These are phyloP conservation scores for Monosporozyma aquatica DNA, from an alignment of 805 yeast species.

Conservation along the genomic window DNA sequence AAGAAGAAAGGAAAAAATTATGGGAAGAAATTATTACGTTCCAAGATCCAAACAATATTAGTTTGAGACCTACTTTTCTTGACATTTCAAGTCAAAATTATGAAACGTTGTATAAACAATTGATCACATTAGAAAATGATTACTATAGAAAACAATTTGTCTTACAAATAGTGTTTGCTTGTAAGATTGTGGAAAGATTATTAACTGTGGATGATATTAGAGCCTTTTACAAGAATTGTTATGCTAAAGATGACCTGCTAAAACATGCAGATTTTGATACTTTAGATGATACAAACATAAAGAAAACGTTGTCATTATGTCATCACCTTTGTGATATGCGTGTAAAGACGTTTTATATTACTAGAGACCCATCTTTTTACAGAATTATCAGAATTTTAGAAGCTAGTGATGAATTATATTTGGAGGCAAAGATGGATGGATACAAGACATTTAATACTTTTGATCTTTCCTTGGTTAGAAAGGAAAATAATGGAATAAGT, in stretches of 20 bases:
- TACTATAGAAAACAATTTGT: slow-evolving; percentile 24
- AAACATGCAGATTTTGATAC: slow-evolving; percentile 7
- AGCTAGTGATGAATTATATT: slow-evolving; percentile 11
- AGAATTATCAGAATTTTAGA: slow-evolving; percentile 10
- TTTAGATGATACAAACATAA: slow-evolving; percentile 11
- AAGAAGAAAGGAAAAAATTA: slow-evolving; percentile 8
- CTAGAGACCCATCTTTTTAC: slow-evolving; percentile 19
- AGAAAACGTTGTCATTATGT: slow-evolving; percentile 12
- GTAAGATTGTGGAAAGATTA: slow-evolving; percentile 12
- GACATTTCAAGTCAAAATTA: slow-evolving; percentile 19
- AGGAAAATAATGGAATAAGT: neutral
- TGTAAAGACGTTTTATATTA: slow-evolving; percentile 16
- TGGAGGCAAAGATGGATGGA: slow-evolving; percentile 18
- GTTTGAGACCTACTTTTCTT: slow-evolving; percentile 15
- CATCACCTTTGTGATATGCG: slow-evolving; percentile 13
- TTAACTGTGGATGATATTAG: slow-evolving; percentile 14
- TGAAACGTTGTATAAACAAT: slow-evolving; percentile 16
- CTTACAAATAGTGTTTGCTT: slow-evolving; percentile 18
- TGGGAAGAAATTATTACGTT: slow-evolving; percentile 11
- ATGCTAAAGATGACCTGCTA: slow-evolving; percentile 15
- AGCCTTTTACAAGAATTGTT: slow-evolving; percentile 15
- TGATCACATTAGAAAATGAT: slow-evolving; percentile 17
- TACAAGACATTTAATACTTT: slow-evolving; percentile 20
- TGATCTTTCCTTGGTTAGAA: slow-evolving; percentile 2
- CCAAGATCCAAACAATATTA: neutral